phyloP scores from a whole-genome alignment of 345 rosid species.

The Aquilaria sinensis region DNA sequence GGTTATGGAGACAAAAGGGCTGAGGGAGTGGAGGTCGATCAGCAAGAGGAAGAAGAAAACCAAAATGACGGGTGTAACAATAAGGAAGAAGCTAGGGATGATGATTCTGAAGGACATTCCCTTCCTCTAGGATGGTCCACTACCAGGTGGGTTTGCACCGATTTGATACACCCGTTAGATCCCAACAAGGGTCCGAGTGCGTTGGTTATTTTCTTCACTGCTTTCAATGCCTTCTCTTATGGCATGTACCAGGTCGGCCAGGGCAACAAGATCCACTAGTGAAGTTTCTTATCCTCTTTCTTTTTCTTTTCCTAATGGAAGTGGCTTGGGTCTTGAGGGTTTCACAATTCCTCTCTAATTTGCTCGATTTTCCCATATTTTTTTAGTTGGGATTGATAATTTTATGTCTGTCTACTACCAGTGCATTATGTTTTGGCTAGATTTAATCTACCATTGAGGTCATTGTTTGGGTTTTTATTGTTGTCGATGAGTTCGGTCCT shows the following conservation, averaged over 20 bases:
- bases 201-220: conserved; percentile 70
- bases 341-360: no score
- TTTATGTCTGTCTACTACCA: no score
- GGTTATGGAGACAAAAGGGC: no score
- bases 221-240: conserved; percentile 80
- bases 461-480: no score
- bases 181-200: conserved; percentile 95
- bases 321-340: no score
- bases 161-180: conserved; percentile 90
- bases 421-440: no score
- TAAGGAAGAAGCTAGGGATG: conserved; percentile 97
- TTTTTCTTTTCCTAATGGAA: no score
- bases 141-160: conserved; percentile 96
- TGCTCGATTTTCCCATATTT: no score
- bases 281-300: no score
- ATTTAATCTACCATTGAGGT: no score
- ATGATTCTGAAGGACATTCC: conserved; percentile 98
- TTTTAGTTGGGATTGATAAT: no score
- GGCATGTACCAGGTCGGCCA: conserved; percentile 98
- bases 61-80: conserved; percentile 91
- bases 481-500: no score
- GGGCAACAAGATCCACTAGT: conserved; percentile 97
- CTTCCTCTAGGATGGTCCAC: conserved; percentile 91
- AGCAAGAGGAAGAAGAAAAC: conserved; percentile 5
- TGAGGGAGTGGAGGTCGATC: conserved; percentile 1